Conservation (phyloP, 2,329 filamentous ascomycete species). For the Sporothrix variecibatus region DNA sequence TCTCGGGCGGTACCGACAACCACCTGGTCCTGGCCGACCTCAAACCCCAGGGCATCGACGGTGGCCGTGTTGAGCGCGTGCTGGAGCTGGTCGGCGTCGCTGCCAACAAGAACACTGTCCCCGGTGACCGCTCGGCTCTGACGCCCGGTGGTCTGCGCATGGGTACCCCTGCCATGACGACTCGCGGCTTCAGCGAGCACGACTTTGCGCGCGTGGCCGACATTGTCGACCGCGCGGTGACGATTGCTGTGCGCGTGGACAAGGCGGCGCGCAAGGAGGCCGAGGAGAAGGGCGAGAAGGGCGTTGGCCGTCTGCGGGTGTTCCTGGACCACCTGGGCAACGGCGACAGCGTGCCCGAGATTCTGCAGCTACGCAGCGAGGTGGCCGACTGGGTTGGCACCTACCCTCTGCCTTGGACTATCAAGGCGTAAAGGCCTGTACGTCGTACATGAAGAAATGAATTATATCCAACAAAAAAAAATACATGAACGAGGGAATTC, state of each 20-base stretch:
- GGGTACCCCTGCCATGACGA: slow-evolving; percentile 97
- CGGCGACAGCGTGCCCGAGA: slow-evolving; percentile 68
- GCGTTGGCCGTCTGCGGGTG: slow-evolving; percentile 62
- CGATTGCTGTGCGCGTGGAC: slow-evolving; percentile 74
- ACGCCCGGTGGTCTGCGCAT: slow-evolving; percentile 92
- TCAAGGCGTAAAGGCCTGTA: slow-evolving; percentile 25
- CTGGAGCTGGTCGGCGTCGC: slow-evolving; percentile 92
- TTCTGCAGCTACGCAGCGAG: slow-evolving; percentile 71
- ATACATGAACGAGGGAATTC: neutral
- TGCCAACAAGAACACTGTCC: slow-evolving; percentile 99
- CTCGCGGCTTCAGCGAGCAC: slow-evolving; percentile 82
- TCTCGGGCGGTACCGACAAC: slow-evolving; percentile 94
- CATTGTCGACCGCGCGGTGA: slow-evolving; percentile 81
- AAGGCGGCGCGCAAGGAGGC: slow-evolving; percentile 70
- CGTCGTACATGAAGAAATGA: neutral
- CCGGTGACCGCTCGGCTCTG: slow-evolving; percentile 89
- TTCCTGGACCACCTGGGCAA: slow-evolving; percentile 70
- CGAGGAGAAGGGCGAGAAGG: slow-evolving; percentile 67
- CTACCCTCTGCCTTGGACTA: slow-evolving; percentile 70
- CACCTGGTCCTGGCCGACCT: slow-evolving; percentile 93
- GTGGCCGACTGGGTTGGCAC: slow-evolving; percentile 79
- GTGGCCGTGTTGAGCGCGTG: slow-evolving; percentile 84
- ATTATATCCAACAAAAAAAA: neutral
- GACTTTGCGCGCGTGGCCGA: slow-evolving; percentile 87
- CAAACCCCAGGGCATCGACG: slow-evolving; percentile 84